phyloP scores from a whole-genome alignment of 1,284 basidiomycete genomes.

The Ustilago xerochloae region DNA sequence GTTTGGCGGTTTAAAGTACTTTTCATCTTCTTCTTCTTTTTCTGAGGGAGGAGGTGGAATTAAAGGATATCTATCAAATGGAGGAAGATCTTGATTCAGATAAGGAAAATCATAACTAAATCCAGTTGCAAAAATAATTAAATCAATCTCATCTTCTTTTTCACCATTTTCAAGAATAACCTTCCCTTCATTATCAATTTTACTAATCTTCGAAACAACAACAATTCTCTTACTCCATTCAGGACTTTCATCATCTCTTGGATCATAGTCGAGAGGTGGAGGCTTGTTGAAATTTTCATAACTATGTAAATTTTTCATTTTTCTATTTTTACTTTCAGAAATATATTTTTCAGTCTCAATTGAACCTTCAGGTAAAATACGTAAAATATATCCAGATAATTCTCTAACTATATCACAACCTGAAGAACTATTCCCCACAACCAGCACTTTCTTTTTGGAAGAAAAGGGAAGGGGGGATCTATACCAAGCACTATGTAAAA shows the following conservation, averaged over 20 bases:
- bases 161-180: constrained; percentile 33
- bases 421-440: constrained; percentile 72
- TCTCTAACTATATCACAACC: constrained; percentile 73
- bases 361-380: constrained; percentile 34
- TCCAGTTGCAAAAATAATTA: constrained; percentile 66
- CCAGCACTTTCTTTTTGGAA: constrained; percentile 69
- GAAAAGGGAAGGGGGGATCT: constrained; percentile 63
- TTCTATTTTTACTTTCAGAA: not conserved
- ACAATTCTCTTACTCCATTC: constrained; percentile 57
- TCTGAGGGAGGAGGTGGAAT: constrained; percentile 7
- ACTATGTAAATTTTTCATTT: constrained; percentile 21
- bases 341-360: constrained; percentile 26
- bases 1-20: constrained; percentile 15
- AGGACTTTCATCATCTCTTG: constrained; percentile 41
- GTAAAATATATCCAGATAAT: constrained; percentile 61
- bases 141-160: constrained; percentile 36
- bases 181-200: constrained; percentile 11
- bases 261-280: constrained; percentile 64
- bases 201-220: constrained; percentile 51
- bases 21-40: not conserved
- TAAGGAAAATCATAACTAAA: constrained; percentile 58
- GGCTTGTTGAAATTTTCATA: constrained; percentile 51
- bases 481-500: constrained; percentile 71
- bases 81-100: constrained; percentile 30
- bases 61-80: constrained; percentile 38